Conservation (phyloP, 75 land plant genomes). For the Selaginella moellendorffii region DNA sequence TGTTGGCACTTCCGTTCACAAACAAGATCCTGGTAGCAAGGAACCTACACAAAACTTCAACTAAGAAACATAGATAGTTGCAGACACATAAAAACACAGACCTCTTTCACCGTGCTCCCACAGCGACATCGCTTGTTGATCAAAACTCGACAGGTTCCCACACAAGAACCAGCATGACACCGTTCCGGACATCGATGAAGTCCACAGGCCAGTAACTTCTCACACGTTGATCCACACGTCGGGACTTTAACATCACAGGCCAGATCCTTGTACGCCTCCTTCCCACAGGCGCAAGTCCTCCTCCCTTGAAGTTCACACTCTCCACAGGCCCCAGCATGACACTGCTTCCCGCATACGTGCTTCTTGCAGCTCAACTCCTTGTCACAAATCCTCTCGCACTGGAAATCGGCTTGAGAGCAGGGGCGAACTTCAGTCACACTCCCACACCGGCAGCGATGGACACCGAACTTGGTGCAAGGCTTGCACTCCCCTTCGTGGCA, state of each 20-base stretch:
- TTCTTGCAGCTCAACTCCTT: conserved; percentile 47
- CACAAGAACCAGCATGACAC: conserved; percentile 74
- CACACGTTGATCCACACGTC: conserved; percentile 87
- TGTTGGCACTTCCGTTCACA: conserved; percentile 89
- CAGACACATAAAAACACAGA: conserved; percentile 5
- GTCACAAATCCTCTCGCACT: conserved; percentile 49
- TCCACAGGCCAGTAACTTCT: conserved; percentile 54
- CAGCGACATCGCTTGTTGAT: conserved; percentile 63
- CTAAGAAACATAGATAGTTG: not conserved
- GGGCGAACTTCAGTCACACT: conserved; percentile 35
- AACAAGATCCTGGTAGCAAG: conserved; percentile 75
- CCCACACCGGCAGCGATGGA: conserved; percentile 56
- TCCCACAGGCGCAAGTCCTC: conserved; percentile 91
- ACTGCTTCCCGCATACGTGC: conserved; percentile 58
- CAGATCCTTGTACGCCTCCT: conserved; percentile 49
- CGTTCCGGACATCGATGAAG: conserved; percentile 77
- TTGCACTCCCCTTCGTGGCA: conserved; percentile 77
- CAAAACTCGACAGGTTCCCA: conserved; percentile 58
- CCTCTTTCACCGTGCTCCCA: conserved; percentile 85
- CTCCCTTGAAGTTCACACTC: conserved; percentile 67
- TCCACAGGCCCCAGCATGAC: conserved; percentile 80
- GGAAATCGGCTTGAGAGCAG: conserved; percentile 54
- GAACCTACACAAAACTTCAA: conserved; percentile 42
- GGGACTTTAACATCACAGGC: conserved; percentile 60
- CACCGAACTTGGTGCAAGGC: conserved; percentile 43